Conservation (phyloP, 352 stramenopile species). For the Globisporangium mamillatum region DNA sequence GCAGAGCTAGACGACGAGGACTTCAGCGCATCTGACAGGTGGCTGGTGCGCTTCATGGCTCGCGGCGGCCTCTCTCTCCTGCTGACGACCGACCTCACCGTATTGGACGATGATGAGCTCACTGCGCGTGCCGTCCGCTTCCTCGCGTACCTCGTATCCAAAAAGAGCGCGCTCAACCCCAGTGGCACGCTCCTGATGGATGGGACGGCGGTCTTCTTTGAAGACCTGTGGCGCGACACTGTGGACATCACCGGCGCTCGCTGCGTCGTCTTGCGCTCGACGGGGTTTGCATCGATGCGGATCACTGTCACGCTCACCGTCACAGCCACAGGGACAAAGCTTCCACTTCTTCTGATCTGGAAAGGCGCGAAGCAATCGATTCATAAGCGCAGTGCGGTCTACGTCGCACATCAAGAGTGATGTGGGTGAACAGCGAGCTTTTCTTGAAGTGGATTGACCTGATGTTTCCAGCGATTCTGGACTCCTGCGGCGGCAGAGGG, state of each 20-base stretch:
- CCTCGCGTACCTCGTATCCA: constrained; percentile 10
- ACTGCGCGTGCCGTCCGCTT: constrained; percentile 15
- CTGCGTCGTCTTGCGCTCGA: constrained; percentile 24
- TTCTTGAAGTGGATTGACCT: constrained; percentile 5
- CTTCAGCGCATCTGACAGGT: constrained; percentile 24
- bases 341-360: constrained; percentile 6
- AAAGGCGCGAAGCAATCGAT: constrained; percentile 11
- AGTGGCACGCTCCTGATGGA: constrained; percentile 23
- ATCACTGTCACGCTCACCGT: background rate
- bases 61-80: constrained; percentile 24
- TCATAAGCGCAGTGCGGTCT: background rate
- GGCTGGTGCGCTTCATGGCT: constrained; percentile 26
- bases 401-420: constrained; percentile 1
- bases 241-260: constrained; percentile 18
- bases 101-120: constrained; percentile 13
- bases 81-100: constrained; percentile 23
- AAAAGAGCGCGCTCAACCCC: constrained; percentile 12
- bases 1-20: background rate
- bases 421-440: constrained; percentile 6
- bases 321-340: constrained; percentile 2
- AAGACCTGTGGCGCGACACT: constrained; percentile 18
- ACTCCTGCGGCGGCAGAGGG: background rate
- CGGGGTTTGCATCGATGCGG: constrained; percentile 17
- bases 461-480: constrained; percentile 6
- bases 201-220: constrained; percentile 29